Conservation (phyloP, 495 filamentous ascomycete genomes). For the Symbiotaphrina buchneri region DNA sequence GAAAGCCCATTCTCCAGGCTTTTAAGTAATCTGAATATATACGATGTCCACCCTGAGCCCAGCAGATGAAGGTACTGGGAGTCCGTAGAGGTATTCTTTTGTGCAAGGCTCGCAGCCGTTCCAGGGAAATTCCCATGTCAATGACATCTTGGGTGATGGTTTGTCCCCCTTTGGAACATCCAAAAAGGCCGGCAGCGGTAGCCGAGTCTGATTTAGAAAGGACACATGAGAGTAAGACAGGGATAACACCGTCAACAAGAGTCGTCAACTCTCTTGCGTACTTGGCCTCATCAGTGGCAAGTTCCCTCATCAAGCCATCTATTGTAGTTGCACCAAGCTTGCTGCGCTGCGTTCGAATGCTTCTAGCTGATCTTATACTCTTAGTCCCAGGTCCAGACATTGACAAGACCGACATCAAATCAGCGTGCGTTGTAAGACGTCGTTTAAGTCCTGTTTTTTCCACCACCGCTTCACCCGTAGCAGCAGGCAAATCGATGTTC, state of each 20-base stretch:
- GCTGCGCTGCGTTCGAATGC: constrained; percentile 22
- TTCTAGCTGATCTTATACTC: constrained; percentile 24
- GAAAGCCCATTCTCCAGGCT: constrained; percentile 84
- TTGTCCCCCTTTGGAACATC: constrained; percentile 25
- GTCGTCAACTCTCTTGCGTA: constrained; percentile 88
- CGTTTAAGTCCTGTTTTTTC: constrained; percentile 35
- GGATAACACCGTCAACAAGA: constrained; percentile 87
- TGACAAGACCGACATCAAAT: constrained; percentile 82
- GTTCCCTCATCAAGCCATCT: constrained; percentile 54
- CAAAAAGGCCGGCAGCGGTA: constrained; percentile 44
- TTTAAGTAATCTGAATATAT: constrained; percentile 76
- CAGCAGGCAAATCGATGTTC: too few species aligned
- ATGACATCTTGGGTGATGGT: constrained; percentile 74
- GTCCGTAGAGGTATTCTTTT: constrained; percentile 52
- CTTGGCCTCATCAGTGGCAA: constrained; percentile 64
- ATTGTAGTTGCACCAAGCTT: constrained; percentile 42
- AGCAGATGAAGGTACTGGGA: constrained; percentile 42
- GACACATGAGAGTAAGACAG: constrained; percentile 72
- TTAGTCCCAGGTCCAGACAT: constrained; percentile 24
- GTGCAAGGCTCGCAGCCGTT: constrained; percentile 62
- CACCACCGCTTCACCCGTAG: constrained; percentile 6
- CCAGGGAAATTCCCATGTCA: constrained; percentile 79
- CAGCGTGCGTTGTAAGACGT: constrained; percentile 73
- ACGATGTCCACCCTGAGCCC: constrained; percentile 55
- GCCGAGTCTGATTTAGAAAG: constrained; percentile 47